Conservation (phyloP, 2,329 filamentous ascomycete species). For the Colletotrichum liaoningense region DNA sequence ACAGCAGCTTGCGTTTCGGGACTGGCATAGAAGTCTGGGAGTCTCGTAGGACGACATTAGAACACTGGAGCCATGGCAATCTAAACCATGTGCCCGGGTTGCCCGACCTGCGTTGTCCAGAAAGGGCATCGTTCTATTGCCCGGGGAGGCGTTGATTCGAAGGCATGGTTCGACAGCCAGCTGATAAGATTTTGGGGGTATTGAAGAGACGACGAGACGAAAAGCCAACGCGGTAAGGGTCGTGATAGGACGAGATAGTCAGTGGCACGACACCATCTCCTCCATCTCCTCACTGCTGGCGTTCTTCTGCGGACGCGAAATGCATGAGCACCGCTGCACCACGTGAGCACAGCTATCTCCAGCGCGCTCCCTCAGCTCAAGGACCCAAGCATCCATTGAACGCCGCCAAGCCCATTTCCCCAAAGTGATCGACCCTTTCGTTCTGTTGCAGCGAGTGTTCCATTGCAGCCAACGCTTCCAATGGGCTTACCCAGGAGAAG, state of each 20-base stretch:
- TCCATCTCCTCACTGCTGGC: background rate
- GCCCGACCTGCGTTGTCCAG: background rate
- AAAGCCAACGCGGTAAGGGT: background rate
- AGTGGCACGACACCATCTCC: background rate
- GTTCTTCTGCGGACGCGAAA: background rate
- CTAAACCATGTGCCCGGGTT: background rate
- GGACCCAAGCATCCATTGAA: too few relatives aligned
- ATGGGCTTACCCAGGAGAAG: background rate
- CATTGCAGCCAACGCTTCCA: background rate
- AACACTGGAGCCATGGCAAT: background rate
- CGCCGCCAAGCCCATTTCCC: background rate
- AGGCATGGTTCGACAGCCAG: background rate
- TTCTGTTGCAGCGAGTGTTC: slow-evolving; percentile 2
- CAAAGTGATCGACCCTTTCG: background rate
- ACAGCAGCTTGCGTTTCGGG: background rate
- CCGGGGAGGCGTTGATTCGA: background rate
- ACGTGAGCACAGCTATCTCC: background rate
- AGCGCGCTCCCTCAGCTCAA: background rate
- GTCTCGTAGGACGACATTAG: background rate
- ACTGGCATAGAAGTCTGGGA: background rate
- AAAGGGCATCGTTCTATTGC: background rate
- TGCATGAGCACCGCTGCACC: background rate
- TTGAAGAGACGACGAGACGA: background rate
- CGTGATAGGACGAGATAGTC: background rate
- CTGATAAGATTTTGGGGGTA: slow-evolving; percentile 2